A percentile compares a stretch with the other conserved stretches of the same genome.
These are phyloP conservation scores for Castanea sativa DNA, from an alignment of 306 rosid species.

Conservation along the genomic window DNA sequence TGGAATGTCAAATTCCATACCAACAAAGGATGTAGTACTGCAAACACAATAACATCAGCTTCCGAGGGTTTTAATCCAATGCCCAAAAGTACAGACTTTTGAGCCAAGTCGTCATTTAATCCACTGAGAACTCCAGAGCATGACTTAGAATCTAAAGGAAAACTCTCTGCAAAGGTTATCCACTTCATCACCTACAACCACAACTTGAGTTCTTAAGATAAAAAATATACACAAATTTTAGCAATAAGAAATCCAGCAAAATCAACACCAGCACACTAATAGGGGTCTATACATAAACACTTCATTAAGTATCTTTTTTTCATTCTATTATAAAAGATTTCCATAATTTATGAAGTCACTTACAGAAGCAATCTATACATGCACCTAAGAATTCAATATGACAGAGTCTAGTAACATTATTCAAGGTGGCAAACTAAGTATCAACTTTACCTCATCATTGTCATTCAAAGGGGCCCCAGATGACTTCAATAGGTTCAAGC, in stretches of 20 bases:
- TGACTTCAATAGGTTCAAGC: conserved; percentile 34
- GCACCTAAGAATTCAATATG: background rate
- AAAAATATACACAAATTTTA: conserved; percentile 4
- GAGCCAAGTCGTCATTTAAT: conserved; percentile 60
- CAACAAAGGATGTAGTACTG: conserved; percentile 69
- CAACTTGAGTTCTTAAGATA: conserved; percentile 8
- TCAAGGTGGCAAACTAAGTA: too few relatives aligned
- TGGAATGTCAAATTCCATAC: conserved; percentile 36
- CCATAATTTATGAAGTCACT: background rate
- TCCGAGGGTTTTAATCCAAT: conserved; percentile 68
- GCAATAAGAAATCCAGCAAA: background rate
- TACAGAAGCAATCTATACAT: background rate
- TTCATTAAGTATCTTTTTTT: background rate
- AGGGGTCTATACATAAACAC: background rate
- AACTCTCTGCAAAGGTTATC: conserved; percentile 67
- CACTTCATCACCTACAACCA: conserved; percentile 60
- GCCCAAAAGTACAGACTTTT: conserved; percentile 67
- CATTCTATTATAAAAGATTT: background rate
- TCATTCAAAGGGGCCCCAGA: conserved; percentile 31
- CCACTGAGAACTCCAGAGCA: conserved; percentile 56
- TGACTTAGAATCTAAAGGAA: conserved; percentile 47
- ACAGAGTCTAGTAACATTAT: background rate
- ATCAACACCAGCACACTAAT: background rate
- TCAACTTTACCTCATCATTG: conserved; percentile 45
- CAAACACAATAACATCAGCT: conserved; percentile 75